phyloP scores from a whole-genome alignment of 495 filamentous ascomycete genomes.

The Xylaria venustula region DNA sequence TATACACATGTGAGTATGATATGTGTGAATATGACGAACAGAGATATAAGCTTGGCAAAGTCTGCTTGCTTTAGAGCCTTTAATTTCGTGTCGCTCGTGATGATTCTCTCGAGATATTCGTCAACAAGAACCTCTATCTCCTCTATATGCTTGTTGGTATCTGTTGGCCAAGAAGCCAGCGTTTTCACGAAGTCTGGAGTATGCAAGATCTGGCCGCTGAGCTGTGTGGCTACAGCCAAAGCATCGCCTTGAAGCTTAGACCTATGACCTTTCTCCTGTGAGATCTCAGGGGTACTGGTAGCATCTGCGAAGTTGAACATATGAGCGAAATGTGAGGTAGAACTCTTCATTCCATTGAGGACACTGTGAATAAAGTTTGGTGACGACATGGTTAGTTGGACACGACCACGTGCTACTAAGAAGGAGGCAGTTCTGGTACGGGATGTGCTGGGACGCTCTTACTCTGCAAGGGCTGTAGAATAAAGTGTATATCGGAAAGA shows the following conservation, averaged over 20 bases:
- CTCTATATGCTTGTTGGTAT: slow-evolving; percentile 18
- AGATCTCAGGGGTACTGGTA: too few species aligned
- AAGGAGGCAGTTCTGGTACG: too few species aligned
- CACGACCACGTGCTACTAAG: too few species aligned
- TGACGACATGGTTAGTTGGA: too few species aligned
- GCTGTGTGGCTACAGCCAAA: slow-evolving; percentile 15
- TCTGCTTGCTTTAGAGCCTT: slow-evolving; percentile 22
- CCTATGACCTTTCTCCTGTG: neutral
- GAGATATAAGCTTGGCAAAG: slow-evolving; percentile 21
- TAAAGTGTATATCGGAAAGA: too few species aligned
- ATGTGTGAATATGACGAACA: slow-evolving; percentile 8
- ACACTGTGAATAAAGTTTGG: too few species aligned
- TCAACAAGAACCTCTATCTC: slow-evolving; percentile 14
- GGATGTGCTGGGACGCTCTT: too few species aligned
- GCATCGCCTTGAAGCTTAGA: slow-evolving; percentile 14
- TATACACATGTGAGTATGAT: neutral
- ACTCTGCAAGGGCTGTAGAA: too few species aligned
- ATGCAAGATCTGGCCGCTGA: slow-evolving; percentile 18
- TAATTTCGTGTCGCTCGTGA: slow-evolving; percentile 21
- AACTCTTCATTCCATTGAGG: too few species aligned
- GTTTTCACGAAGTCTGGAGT: slow-evolving; percentile 17
- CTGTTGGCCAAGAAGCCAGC: slow-evolving; percentile 17
- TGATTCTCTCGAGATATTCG: slow-evolving; percentile 15
- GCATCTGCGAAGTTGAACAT: too few species aligned
- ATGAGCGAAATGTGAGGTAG: too few species aligned